Conservation (phyloP, 2,329 filamentous ascomycete species). For the Graphium sp. region DNA sequence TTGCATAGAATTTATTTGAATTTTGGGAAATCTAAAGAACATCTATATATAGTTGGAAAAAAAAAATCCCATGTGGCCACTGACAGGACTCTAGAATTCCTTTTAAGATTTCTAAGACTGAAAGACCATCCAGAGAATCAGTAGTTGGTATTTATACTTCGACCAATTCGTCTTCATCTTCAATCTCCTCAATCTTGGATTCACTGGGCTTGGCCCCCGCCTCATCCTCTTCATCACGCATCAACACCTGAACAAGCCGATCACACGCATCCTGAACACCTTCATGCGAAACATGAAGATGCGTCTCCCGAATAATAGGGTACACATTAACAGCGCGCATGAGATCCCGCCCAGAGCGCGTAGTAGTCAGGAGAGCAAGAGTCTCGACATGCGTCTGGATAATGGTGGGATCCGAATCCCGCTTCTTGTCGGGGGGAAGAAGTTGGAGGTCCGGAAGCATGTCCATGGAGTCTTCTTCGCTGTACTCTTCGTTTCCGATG, state of each 20-base stretch:
- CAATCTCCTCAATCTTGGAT: conserved; percentile 24
- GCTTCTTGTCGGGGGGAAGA: conserved; percentile 73
- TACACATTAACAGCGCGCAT: conserved; percentile 72
- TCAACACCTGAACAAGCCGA: conserved; percentile 73
- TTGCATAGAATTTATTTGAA: no score
- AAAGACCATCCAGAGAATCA: no score
- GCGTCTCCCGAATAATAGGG: conserved; percentile 73
- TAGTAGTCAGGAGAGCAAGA: conserved; percentile 66
- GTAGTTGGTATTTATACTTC: conserved; percentile 24
- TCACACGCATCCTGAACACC: conserved; percentile 74
- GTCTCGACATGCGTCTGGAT: conserved; percentile 83
- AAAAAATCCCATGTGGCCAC: no score
- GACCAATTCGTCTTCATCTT: conserved; percentile 36
- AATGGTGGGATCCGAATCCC: conserved; percentile 61
- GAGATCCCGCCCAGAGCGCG: conserved; percentile 53
- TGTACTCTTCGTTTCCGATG: conserved; percentile 74
- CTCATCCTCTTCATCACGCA: conserved; percentile 56
- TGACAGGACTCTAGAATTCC: no score
- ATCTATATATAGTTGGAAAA: no score
- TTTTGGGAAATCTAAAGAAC: no score
- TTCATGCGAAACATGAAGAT: conserved; percentile 62
- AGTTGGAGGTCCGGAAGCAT: conserved; percentile 89
- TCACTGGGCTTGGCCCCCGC: conserved; percentile 19
- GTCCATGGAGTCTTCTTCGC: conserved; percentile 66
- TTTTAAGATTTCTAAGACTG: no score